phyloP scores from a whole-genome alignment of 495 filamentous ascomycete species.

The Hyphodiscus hymeniophilus region DNA sequence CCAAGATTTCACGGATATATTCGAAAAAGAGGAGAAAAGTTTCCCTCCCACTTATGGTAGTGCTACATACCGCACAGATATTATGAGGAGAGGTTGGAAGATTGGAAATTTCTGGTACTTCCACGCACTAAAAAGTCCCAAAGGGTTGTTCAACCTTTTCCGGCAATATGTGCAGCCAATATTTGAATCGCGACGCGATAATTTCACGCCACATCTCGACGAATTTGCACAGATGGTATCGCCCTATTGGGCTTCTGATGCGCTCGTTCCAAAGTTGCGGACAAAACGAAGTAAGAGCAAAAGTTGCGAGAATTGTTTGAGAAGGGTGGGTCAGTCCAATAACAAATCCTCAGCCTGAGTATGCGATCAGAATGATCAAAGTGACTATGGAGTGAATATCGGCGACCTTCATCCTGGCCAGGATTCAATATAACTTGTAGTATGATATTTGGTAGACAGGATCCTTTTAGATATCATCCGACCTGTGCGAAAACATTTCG shows the following conservation, averaged over 20 bases:
- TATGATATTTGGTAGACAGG: too few species aligned
- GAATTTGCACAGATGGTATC: background rate
- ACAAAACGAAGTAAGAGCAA: constrained; percentile 4
- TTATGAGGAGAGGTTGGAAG: constrained; percentile 15
- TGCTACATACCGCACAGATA: constrained; percentile 1
- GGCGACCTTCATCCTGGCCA: too few species aligned
- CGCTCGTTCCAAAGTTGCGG: background rate
- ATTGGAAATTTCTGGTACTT: constrained; percentile 14
- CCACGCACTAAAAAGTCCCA: constrained; percentile 8
- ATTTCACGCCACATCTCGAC: too few species aligned
- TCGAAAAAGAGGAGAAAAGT: constrained; percentile 9
- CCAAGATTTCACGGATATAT: constrained; percentile 9
- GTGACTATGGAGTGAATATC: too few species aligned
- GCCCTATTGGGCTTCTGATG: constrained; percentile 2
- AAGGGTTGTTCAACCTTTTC: constrained; percentile 14
- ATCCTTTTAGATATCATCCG: too few species aligned
- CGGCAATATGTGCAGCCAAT: constrained; percentile 13
- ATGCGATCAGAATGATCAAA: too few species aligned
- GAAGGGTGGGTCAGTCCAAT: too few species aligned
- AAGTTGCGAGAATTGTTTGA: constrained; percentile 3
- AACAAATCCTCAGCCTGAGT: too few species aligned
- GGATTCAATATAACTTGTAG: too few species aligned
- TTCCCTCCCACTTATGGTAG: background rate
- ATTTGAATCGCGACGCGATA: constrained; percentile 1
- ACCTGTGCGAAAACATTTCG: too few species aligned